Conservation (phyloP, 1,139 yeast genomes). For the Maudiozyma humilis region DNA sequence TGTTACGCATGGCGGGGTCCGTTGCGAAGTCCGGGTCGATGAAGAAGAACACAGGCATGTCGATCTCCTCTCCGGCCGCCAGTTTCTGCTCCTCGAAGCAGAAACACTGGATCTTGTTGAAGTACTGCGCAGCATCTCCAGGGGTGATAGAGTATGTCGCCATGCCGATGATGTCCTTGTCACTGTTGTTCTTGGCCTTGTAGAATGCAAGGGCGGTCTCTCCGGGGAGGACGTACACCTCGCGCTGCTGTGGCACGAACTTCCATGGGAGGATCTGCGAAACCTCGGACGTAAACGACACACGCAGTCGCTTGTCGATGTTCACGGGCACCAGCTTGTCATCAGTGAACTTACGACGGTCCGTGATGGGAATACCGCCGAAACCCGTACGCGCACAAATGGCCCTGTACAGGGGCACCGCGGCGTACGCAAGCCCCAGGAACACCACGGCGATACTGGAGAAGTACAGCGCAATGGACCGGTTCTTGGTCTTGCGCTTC, state of each 20-base stretch:
- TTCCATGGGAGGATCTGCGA: conserved; percentile 93
- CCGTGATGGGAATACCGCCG: conserved; percentile 94
- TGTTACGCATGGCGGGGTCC: conserved; percentile 87
- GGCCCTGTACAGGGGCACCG: conserved; percentile 88
- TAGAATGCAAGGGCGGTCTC: conserved; percentile 96
- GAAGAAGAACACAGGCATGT: conserved; percentile 97
- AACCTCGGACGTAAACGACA: conserved; percentile 85
- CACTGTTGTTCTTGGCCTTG: conserved; percentile 78
- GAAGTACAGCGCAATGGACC: conserved; percentile 63
- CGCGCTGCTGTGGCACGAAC: conserved; percentile 89
- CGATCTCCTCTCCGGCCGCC: conserved; percentile 95
- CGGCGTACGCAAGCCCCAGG: conserved; percentile 75
- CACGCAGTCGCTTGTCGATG: conserved; percentile 68
- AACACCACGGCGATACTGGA: conserved; percentile 64
- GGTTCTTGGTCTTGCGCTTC: conserved; percentile 32
- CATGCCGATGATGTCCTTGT: conserved; percentile 93
- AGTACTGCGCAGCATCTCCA: conserved; percentile 91
- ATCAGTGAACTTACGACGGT: conserved; percentile 66
- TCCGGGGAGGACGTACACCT: conserved; percentile 90
- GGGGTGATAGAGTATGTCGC: conserved; percentile 96
- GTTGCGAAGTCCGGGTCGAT: conserved; percentile 95
- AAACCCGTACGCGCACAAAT: conserved; percentile 93
- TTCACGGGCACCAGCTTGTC: conserved; percentile 87
- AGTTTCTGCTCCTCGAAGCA: conserved; percentile 95
- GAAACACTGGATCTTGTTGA: conserved; percentile 94